Percentiles rank a stretch among this genome's conserved stretches.
Evolutionary conservation across 2,329 filamentous ascomycete genomes (phyloP).

Genomic region (Aureobasidium sp.): DNA sequence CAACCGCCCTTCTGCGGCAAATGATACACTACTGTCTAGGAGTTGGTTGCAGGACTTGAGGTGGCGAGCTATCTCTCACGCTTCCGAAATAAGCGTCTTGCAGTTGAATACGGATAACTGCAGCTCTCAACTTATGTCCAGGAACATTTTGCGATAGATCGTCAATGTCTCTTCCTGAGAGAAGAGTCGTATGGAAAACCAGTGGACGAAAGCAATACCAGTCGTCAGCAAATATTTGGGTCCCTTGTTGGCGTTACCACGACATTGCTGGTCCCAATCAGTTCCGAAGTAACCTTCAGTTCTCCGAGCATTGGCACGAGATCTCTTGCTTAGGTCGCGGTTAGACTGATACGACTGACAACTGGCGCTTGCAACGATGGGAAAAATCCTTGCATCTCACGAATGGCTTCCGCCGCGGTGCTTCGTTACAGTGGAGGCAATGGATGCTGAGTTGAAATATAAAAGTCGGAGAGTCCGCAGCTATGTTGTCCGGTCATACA

Average conservation of each 20-base stretch:
- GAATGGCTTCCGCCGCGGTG: not conserved
- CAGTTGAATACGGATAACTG: constrained; percentile 2
- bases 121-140: not conserved
- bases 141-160: constrained; percentile 9
- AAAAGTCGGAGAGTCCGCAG: not conserved
- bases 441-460: not conserved
- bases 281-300: not conserved
- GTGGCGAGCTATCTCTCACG: not conserved
- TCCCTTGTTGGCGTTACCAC: constrained; percentile 5
- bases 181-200: not conserved
- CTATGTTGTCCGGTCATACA: not conserved
- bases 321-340: not conserved
- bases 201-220: not conserved
- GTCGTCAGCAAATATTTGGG: constrained; percentile 1
- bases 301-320: not conserved
- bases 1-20: not conserved
- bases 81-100: constrained; percentile 11
- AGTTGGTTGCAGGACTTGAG: not conserved
- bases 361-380: constrained; percentile 3
- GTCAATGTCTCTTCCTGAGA: not conserved
- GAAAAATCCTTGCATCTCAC: not conserved
- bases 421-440: constrained; percentile 9
- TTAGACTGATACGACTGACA: not conserved
- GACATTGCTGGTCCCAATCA: constrained; percentile 15
- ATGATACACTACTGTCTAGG: not conserved